Evolutionary conservation across 2,329 filamentous ascomycete genomes (phyloP).

Genomic region (Monosporascus cannonballus): DNA sequence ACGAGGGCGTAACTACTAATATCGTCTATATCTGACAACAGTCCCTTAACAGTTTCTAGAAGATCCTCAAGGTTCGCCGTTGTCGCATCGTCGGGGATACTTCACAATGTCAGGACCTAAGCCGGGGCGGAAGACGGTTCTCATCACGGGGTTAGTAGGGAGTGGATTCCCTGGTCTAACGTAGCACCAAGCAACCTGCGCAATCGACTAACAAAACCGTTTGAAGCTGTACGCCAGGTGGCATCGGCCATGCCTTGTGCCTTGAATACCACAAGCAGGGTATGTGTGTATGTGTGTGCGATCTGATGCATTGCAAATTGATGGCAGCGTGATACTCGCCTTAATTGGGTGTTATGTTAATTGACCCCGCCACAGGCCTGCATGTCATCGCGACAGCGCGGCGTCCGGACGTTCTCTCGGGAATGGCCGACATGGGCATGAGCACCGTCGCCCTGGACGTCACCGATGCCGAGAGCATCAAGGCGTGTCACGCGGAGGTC

Average conservation of each 20-base stretch:
- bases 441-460: constrained; percentile 44
- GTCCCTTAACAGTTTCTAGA: too few species aligned
- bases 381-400: constrained; percentile 51
- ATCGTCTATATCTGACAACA: too few species aligned
- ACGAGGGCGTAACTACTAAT: too few species aligned
- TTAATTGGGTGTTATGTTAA: not conserved
- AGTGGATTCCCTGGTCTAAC: not conserved
- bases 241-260: constrained; percentile 47
- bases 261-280: constrained; percentile 43
- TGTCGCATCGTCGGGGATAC: too few species aligned
- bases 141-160: constrained; percentile 1
- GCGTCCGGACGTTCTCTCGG: constrained; percentile 35
- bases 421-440: constrained; percentile 37
- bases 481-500: constrained; percentile 36
- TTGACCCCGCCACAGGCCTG: constrained; percentile 26
- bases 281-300: constrained; percentile 12
- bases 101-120: not conserved
- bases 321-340: not conserved
- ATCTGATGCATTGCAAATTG: not conserved
- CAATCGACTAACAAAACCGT: not conserved
- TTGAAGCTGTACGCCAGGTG: constrained; percentile 45
- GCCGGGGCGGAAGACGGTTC: constrained; percentile 2
- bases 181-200: not conserved
- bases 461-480: constrained; percentile 41
- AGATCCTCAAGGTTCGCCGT: too few species aligned